Evolutionary conservation across 768 basidiomycete species (phyloP).

Genomic region (Collybiopsis confluens): DNA sequence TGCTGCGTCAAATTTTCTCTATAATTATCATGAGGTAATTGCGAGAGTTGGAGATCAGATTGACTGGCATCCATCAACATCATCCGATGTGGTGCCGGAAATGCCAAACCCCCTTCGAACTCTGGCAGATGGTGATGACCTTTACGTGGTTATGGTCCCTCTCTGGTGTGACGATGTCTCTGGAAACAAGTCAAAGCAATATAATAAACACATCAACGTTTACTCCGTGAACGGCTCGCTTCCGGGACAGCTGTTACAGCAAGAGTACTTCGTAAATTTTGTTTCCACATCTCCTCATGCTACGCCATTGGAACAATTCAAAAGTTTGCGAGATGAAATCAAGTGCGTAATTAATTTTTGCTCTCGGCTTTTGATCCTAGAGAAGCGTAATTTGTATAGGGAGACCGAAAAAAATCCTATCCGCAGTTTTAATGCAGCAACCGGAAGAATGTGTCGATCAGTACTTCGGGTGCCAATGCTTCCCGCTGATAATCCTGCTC

Average conservation of each 20-base stretch:
- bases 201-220: constrained; percentile 41
- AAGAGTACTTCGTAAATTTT: constrained; percentile 35
- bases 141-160: constrained; percentile 28
- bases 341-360: constrained; percentile 19
- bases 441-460: constrained; percentile 9
- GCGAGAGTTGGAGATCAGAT: background rate
- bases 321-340: constrained; percentile 22
- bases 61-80: background rate
- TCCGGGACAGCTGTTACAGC: constrained; percentile 28
- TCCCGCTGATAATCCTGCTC: constrained; percentile 37
- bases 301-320: constrained; percentile 32
- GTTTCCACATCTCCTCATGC: constrained; percentile 36
- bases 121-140: constrained; percentile 23
- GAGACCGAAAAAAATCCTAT: constrained; percentile 29
- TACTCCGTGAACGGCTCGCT: constrained; percentile 35
- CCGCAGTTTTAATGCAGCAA: constrained; percentile 22
- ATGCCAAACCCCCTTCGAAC: constrained; percentile 31
- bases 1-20: background rate
- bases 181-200: constrained; percentile 39
- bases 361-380: no score
- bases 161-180: constrained; percentile 39
- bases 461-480: constrained; percentile 21
- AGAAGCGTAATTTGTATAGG: constrained; percentile 12
- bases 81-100: background rate
- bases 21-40: background rate